phyloP scores from a whole-genome alignment of 768 basidiomycete genomes.

The Trametes sanguinea region DNA sequence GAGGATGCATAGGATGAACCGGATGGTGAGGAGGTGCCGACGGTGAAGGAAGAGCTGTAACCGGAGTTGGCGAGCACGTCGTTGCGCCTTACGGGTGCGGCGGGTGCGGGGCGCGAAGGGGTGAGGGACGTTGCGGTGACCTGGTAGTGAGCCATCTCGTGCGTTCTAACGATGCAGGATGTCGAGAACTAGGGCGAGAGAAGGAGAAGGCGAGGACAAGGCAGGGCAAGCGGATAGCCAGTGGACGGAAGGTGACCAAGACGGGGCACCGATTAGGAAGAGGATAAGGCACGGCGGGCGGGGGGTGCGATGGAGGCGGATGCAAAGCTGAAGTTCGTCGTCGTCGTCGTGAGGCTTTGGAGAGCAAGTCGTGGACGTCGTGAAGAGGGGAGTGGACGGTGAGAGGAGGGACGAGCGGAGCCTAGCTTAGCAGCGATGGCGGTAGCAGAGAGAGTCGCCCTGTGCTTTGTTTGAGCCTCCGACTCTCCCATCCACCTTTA shows the following conservation, averaged over 20 bases:
- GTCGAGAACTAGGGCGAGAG: background rate
- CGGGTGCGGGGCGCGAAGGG: slow-evolving; percentile 77
- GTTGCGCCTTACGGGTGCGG: slow-evolving; percentile 56
- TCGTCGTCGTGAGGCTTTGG: background rate
- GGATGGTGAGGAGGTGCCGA: slow-evolving; percentile 47
- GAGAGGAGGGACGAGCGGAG: background rate
- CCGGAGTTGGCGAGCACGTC: slow-evolving; percentile 55
- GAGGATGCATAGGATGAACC: slow-evolving; percentile 62
- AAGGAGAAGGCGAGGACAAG: background rate
- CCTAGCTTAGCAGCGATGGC: background rate
- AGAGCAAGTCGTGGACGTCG: background rate
- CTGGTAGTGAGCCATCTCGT: slow-evolving; percentile 49
- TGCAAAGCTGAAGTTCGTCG: slow-evolving; percentile 1
- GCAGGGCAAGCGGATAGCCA: background rate
- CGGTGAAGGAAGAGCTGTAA: slow-evolving; percentile 61
- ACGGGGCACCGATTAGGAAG: slow-evolving; percentile 11
- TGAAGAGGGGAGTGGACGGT: background rate
- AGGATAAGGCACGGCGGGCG: slow-evolving; percentile 5
- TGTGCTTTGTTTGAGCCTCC: slow-evolving; percentile 13
- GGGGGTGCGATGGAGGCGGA: slow-evolving; percentile 8
- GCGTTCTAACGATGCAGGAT: background rate
- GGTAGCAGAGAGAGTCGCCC: background rate
- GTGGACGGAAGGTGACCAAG: background rate
- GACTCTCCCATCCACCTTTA: slow-evolving; percentile 10
- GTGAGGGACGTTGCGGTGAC: slow-evolving; percentile 62